These are phyloP conservation scores for Pharus latifolius DNA, from an alignment of 176 grass and related monocot species.

Conservation along the genomic window DNA sequence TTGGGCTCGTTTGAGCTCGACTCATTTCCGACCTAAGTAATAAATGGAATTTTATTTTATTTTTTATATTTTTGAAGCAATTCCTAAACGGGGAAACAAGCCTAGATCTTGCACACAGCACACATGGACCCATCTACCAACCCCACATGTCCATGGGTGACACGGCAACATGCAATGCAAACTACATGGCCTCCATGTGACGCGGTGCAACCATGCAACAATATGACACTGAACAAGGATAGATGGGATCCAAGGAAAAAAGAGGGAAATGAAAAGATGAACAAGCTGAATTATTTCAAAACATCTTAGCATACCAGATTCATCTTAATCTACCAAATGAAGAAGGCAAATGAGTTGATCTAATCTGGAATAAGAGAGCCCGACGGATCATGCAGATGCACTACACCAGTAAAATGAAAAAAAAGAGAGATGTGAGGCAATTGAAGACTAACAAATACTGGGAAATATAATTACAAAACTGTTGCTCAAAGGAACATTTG, in stretches of 20 bases:
- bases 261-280: not conserved
- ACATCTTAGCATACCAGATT: not conserved
- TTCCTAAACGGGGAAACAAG: not conserved
- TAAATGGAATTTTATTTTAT: too few species aligned
- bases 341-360: not conserved
- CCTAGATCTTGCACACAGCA: not conserved
- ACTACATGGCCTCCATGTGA: conserved; percentile 10
- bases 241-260: not conserved
- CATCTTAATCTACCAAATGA: not conserved
- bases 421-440: not conserved
- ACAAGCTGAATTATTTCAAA: not conserved
- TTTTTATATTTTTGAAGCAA: not conserved
- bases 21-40: too few species aligned
- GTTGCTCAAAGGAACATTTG: not conserved
- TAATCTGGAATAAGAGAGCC: not conserved
- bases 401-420: not conserved
- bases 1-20: too few species aligned
- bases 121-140: conserved; percentile 18
- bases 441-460: not conserved
- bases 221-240: conserved; percentile 20
- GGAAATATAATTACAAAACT: conserved; percentile 20
- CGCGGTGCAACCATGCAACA: not conserved
- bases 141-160: conserved; percentile 20
- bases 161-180: not conserved
- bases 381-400: not conserved